These are phyloP conservation scores for Rhodamnia rubescens DNA, from an alignment of 345 rosid genomes.

Conservation along the genomic window DNA sequence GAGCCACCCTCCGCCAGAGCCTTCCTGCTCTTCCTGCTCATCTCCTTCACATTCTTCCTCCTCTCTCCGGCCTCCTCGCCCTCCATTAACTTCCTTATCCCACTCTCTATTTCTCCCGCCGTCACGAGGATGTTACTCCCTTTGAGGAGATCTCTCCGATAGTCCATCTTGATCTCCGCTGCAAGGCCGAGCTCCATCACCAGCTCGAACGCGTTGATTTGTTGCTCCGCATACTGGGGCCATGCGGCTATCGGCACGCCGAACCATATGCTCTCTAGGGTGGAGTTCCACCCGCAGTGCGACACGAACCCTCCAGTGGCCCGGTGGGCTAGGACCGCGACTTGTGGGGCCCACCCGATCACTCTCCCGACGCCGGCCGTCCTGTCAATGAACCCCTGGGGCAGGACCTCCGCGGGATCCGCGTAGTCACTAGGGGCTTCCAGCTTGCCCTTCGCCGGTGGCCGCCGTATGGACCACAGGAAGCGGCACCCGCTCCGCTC, in stretches of 20 bases:
- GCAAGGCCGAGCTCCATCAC: constrained; percentile 29
- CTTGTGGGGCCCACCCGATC: constrained; percentile 46
- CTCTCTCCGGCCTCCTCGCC: constrained; percentile 3
- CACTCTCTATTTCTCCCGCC: constrained; percentile 21
- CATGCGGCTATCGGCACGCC: constrained; percentile 39
- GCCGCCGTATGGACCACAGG: constrained; percentile 34
- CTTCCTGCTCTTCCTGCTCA: constrained; percentile 12
- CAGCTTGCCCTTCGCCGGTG: not conserved
- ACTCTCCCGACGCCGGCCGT: constrained; percentile 19
- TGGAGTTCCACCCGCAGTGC: constrained; percentile 61
- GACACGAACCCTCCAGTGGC: constrained; percentile 47
- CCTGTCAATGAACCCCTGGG: constrained; percentile 26
- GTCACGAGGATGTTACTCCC: not conserved
- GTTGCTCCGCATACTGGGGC: constrained; percentile 51
- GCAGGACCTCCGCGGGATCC: constrained; percentile 12
- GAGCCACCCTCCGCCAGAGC: constrained; percentile 35
- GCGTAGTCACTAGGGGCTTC: constrained; percentile 9
- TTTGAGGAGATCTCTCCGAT: not conserved
- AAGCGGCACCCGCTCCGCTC: not conserved
- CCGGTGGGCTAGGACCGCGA: not conserved
- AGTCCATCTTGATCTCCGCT: not conserved
- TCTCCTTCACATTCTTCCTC: constrained; percentile 17
- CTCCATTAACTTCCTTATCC: constrained; percentile 29
- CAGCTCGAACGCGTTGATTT: constrained; percentile 28
- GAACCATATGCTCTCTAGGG: constrained; percentile 33